phyloP scores from a whole-genome alignment of 768 basidiomycete species.

The Hygrocybe coccinea region DNA sequence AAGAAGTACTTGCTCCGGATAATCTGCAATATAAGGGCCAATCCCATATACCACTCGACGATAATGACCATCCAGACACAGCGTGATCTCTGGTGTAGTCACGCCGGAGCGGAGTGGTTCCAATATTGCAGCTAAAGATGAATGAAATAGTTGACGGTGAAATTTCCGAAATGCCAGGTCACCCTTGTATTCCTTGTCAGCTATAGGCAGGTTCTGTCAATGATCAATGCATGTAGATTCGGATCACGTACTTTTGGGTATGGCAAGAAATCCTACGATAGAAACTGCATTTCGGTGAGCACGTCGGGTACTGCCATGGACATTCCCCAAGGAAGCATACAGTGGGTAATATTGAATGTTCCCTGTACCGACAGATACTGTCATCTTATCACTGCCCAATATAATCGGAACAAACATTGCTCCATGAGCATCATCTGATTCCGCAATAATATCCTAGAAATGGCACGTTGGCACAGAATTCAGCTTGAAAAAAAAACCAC shows the following conservation, averaged over 20 bases:
- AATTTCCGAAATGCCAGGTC: constrained; percentile 23
- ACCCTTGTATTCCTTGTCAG: constrained; percentile 7
- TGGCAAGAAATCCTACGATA: constrained; percentile 31
- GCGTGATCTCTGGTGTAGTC: constrained; percentile 19
- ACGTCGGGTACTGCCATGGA: constrained; percentile 25
- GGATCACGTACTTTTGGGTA: constrained; percentile 29
- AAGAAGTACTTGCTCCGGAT: constrained; percentile 34
- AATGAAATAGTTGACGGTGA: constrained; percentile 28
- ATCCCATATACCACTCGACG: constrained; percentile 27
- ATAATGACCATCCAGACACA: constrained; percentile 29
- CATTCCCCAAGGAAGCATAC: constrained; percentile 27
- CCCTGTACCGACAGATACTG: constrained; percentile 37
- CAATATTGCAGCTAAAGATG: constrained; percentile 22
- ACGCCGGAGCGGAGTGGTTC: constrained; percentile 20
- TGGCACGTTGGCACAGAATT: no score
- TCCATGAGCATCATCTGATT: constrained; percentile 22
- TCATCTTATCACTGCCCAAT: constrained; percentile 39
- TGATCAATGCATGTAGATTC: background rate
- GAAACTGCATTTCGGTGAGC: constrained; percentile 28
- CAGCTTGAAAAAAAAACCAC: background rate
- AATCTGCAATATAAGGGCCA: constrained; percentile 37
- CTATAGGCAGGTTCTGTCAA: background rate
- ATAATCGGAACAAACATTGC: constrained; percentile 30
- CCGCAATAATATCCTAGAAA: constrained; percentile 25
- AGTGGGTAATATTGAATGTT: constrained; percentile 37